phyloP scores from a whole-genome alignment of 1,284 basidiomycete genomes.

The Lentinus polychrous region DNA sequence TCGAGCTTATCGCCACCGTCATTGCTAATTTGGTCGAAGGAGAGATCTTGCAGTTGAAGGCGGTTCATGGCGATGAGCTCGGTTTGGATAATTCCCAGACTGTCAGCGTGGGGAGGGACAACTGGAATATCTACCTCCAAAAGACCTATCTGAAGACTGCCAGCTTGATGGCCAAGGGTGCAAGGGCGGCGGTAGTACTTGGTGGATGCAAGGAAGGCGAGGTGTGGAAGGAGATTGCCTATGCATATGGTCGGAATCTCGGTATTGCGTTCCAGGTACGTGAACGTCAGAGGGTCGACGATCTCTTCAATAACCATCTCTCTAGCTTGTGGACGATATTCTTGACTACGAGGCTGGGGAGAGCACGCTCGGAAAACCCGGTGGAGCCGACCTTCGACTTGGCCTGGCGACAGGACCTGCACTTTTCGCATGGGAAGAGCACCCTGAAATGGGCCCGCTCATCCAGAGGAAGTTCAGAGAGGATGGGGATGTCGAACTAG shows the following conservation, averaged over 20 bases:
- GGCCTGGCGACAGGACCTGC: slow-evolving; percentile 91
- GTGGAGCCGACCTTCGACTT: slow-evolving; percentile 80
- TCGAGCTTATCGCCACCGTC: slow-evolving; percentile 89
- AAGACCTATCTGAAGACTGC: slow-evolving; percentile 98
- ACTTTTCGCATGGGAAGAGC: slow-evolving; percentile 92
- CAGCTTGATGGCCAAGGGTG: slow-evolving; percentile 91
- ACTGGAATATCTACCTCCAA: slow-evolving; percentile 85
- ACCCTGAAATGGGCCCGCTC: slow-evolving; percentile 75
- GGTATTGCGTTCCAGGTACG: slow-evolving; percentile 93
- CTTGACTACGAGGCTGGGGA: slow-evolving; percentile 76
- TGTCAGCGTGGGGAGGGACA: slow-evolving; percentile 33
- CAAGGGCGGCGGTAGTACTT: slow-evolving; percentile 82
- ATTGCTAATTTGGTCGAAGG: slow-evolving; percentile 96
- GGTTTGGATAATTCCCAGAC: slow-evolving; percentile 18
- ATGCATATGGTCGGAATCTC: slow-evolving; percentile 84
- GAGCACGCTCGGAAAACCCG: slow-evolving; percentile 76
- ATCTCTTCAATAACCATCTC: background rate
- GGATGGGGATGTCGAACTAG: slow-evolving; percentile 81
- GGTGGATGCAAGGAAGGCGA: slow-evolving; percentile 83
- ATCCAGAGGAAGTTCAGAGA: slow-evolving; percentile 81
- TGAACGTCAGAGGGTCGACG: slow-evolving; percentile 7
- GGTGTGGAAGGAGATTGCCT: slow-evolving; percentile 89
- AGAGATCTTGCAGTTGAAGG: slow-evolving; percentile 85
- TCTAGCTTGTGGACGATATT: slow-evolving; percentile 88
- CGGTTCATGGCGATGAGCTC: slow-evolving; percentile 31